Base-by-base conservation (phyloP, 2,329 filamentous ascomycete genomes). In the Penicillium sp. region DNA sequence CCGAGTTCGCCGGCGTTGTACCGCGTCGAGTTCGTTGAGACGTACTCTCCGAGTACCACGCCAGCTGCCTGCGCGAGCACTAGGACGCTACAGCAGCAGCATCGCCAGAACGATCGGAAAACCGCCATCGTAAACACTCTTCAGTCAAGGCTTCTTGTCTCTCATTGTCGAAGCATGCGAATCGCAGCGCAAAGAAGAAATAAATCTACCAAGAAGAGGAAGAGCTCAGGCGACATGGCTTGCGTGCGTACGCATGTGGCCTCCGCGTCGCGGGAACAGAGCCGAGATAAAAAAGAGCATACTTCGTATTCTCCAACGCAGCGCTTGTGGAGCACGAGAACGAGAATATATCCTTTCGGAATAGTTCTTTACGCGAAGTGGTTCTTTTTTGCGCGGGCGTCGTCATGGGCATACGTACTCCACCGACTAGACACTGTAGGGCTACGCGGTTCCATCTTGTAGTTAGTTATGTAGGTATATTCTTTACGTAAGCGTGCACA, bases 1-100 rank as follows among this genome's bases (percentile, higher is more conserved):
- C 60, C 60, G 15, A 62, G 41, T 4, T 26, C 54, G 31, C 60
- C 59, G 11, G 45, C 19, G 31, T 60, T 60, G 45, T 60, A 60
- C 9, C 13, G 35, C 11, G 5, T 15, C 1, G 35, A 15, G 35
- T 41, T 17, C 5, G 35, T 41, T 3, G 35, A 41, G 35, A 41
- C 15, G 35, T 51, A 19, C 7, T 51, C 15, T 7, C 26, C 19
- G 23, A 9, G 31, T 31, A 50, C 47, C 31, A 13, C 4, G 6
- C 5, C 46, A 49, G 26, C 2, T 17, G 11, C 11, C 13, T 41
- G 35, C 11, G 48, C 19, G 48, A n/a, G 31, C 29, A 26, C 47
- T 31, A 26, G 11, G 17, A 17, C 26, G 31, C 13, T 51, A 26
- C 48, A 49, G 47, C 48, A 49, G 47, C 26, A 26, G 26, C 47